A percentile compares a stretch with the other conserved stretches of the same genome.
These are phyloP conservation scores for Hymenoscyphus albidus DNA, from an alignment of 2,329 filamentous ascomycete genomes.

Conservation along the genomic window DNA sequence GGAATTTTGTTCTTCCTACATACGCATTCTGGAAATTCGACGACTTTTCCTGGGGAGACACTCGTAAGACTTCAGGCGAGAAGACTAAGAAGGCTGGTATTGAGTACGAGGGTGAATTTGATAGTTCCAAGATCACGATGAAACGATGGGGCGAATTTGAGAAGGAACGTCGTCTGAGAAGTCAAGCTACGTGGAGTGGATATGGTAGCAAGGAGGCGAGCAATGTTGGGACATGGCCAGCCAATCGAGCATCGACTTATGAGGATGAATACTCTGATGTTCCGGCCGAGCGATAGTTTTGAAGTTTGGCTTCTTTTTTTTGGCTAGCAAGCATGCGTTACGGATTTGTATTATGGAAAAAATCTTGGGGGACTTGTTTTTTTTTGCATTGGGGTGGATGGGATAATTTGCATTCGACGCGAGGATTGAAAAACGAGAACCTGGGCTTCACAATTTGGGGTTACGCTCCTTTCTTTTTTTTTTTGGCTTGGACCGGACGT, in stretches of 20 bases:
- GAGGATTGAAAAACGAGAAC: background rate
- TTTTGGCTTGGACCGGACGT: background rate
- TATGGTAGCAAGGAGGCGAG: constrained; percentile 24
- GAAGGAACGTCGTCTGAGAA: constrained; percentile 49
- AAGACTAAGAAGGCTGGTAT: constrained; percentile 82
- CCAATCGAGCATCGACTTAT: constrained; percentile 15
- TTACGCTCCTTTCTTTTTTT: background rate
- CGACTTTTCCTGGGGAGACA: constrained; percentile 99
- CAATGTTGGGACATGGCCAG: constrained; percentile 15
- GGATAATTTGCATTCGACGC: background rate
- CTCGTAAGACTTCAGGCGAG: constrained; percentile 88
- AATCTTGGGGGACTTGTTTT: background rate
- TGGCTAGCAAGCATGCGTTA: background rate
- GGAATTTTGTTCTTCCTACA: constrained; percentile 92
- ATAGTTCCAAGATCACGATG: constrained; percentile 99
- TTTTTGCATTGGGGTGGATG: background rate
- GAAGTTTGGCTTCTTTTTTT: background rate
- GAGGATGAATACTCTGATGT: constrained; percentile 30
- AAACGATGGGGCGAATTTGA: constrained; percentile 98
- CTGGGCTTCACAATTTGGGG: background rate
- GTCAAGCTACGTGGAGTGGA: constrained; percentile 21
- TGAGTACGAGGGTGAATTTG: constrained; percentile 92
- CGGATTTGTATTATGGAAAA: background rate
- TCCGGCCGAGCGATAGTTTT: constrained; percentile 11
- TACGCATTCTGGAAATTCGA: constrained; percentile 99